Base-by-base conservation (phyloP, 805 yeast species). In the Hemisphaericaspora nanyangensis region DNA sequence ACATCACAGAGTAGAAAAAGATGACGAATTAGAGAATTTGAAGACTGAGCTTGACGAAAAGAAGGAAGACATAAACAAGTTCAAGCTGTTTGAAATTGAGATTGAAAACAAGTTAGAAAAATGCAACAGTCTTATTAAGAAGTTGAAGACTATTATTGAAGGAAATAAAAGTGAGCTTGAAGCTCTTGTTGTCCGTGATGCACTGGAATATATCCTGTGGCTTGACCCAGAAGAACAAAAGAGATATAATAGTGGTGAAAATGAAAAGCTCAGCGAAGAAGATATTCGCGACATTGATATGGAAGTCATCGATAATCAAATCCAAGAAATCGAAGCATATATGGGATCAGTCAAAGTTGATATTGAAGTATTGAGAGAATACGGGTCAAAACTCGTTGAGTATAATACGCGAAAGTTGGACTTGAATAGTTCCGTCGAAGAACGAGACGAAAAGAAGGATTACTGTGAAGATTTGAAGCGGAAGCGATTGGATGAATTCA, bases 401-500 rank as follows among this genome's bases (percentile, higher is more conserved):
- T 88, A 72, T 52, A 73, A 70, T 24, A 63, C 70, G 3, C 72
- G 96, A 40, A 77, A 81, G 50, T 49, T 56, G 0, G 93, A 84
- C 42, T 65, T 91, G 49, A 84, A 85, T 48, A 67, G 65, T 16
- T 81, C 96, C 0, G 82, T 88, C 3, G 61, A 62, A 15, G 59
- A 69, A 41, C 74, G 96, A 52, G 95, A 91, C 48, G 67, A 65
- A 13, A 68, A 79, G 43, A 79, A 84, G 47, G 69, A 63, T 32
- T 61, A 68, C 35, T 74, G 82, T 38, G 95, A 86, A 52, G 82
- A 77, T 12, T 67, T 88, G 49, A 83, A 83, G 56, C 77, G 82
- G 39, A 79, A 73, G 43, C 70, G 98, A 38, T 70, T 85, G 38
- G 89, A 82, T 45, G 97, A 93, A 59, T 93, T 93, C 55, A 89